Evolutionary conservation across 306 rosid genomes (phyloP).

Genomic region (Cicer yamashitae): DNA sequence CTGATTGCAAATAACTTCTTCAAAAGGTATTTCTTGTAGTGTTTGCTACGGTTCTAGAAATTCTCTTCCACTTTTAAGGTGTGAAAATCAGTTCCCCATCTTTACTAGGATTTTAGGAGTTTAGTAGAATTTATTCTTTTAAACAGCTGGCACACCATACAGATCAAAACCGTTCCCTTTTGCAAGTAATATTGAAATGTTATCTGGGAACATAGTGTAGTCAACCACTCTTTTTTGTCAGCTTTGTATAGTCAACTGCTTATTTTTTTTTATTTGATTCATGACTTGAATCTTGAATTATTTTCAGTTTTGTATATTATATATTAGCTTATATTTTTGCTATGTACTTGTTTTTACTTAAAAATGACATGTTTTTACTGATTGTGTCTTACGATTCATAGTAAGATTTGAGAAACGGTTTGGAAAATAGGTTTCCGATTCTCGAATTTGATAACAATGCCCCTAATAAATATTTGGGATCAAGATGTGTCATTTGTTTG

Average conservation of each 20-base stretch:
- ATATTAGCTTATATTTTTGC: background rate
- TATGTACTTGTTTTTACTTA: background rate
- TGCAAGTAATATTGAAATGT: background rate
- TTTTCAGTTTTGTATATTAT: background rate
- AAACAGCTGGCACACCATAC: background rate
- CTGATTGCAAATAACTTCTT: constrained; percentile 15
- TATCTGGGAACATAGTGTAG: background rate
- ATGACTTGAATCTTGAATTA: background rate
- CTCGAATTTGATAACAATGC: background rate
- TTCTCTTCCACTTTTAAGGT: background rate
- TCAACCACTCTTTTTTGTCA: too few relatives aligned
- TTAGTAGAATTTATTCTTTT: background rate
- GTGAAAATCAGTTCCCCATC: background rate
- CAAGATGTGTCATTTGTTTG: constrained; percentile 34
- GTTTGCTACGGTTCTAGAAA: constrained; percentile 7
- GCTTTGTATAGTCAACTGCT: background rate
- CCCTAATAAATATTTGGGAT: constrained; percentile 22
- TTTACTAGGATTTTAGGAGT: background rate
- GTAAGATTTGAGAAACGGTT: background rate
- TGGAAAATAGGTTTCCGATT: background rate
- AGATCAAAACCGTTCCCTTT: background rate
- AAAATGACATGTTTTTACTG: background rate
- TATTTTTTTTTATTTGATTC: background rate
- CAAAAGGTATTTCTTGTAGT: constrained; percentile 8
- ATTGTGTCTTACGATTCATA: background rate